Evolutionary conservation across 371 early-diverging fungal species (phyloP).

Genomic region (Lichtheimia ramosa): DNA sequence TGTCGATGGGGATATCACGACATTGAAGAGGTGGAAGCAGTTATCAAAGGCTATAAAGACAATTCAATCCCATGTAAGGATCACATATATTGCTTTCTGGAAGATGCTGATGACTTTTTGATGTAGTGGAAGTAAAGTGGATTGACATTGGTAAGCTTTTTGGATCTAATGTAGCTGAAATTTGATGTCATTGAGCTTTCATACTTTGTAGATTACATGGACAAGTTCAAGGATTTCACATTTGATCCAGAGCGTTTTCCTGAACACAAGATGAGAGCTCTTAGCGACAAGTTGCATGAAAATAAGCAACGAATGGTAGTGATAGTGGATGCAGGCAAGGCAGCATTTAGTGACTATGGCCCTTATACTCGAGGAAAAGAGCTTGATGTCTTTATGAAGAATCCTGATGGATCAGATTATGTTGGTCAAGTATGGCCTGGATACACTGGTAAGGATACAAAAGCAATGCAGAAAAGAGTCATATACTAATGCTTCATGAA

Average conservation of each 20-base stretch:
- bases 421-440: constrained; percentile 72
- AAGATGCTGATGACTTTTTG: neutral
- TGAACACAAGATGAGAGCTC: constrained; percentile 18
- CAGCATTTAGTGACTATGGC: constrained; percentile 28
- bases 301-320: constrained; percentile 44
- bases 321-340: constrained; percentile 58
- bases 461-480: neutral
- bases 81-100: neutral
- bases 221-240: constrained; percentile 53
- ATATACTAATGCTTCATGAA: neutral
- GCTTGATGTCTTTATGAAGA: constrained; percentile 51
- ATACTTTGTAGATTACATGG: constrained; percentile 50
- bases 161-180: neutral
- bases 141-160: constrained; percentile 61
- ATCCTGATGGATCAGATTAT: constrained; percentile 40
- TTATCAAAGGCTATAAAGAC: constrained; percentile 50
- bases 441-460: constrained; percentile 26
- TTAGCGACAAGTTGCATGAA: constrained; percentile 30
- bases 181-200: neutral
- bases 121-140: constrained; percentile 55
- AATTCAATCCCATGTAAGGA: constrained; percentile 61
- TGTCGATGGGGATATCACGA: constrained; percentile 70
- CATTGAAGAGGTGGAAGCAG: constrained; percentile 53
- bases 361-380: constrained; percentile 40
- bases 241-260: constrained; percentile 49